Evolutionary conservation across 1,284 basidiomycete genomes (phyloP).

Genomic region (Veloboletus limbatus): DNA sequence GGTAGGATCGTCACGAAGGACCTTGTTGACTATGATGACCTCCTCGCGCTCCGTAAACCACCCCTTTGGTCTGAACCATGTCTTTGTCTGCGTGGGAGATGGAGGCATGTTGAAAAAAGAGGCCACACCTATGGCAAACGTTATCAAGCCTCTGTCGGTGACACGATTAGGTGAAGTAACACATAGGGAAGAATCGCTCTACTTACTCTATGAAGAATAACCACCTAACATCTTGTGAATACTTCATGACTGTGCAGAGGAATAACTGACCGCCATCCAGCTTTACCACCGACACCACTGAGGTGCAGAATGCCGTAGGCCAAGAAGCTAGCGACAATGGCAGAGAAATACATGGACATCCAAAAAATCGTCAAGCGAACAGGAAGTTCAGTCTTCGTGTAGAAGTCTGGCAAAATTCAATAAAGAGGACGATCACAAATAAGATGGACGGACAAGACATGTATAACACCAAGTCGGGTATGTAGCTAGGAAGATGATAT

Average conservation of each 20-base stretch:
- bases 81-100: too few relatives aligned
- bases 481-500: conserved; percentile 37
- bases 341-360: conserved; percentile 50
- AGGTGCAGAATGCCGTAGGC: conserved; percentile 64
- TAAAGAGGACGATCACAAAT: not conserved
- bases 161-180: not conserved
- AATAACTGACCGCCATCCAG: conserved; percentile 52
- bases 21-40: conserved; percentile 50
- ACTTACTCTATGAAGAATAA: conserved; percentile 27
- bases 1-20: conserved; percentile 70
- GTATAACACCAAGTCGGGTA: conserved; percentile 65
- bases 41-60: conserved; percentile 66
- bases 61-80: conserved; percentile 64
- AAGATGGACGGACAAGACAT: conserved; percentile 47
- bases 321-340: conserved; percentile 58
- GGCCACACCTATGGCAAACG: conserved; percentile 53
- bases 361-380: conserved; percentile 67
- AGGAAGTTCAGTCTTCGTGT: conserved; percentile 66
- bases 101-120: conserved; percentile 73
- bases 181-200: conserved; percentile 5
- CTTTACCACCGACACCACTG: conserved; percentile 51
- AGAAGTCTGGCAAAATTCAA: conserved; percentile 39
- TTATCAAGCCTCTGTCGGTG: conserved; percentile 43
- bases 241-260: not conserved
- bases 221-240: conserved; percentile 16